Evolutionary conservation across 805 yeast genomes (phyloP), one percentile per base, ranked within the genome.

Genomic region (Schwanniomyces sp.): DNA sequence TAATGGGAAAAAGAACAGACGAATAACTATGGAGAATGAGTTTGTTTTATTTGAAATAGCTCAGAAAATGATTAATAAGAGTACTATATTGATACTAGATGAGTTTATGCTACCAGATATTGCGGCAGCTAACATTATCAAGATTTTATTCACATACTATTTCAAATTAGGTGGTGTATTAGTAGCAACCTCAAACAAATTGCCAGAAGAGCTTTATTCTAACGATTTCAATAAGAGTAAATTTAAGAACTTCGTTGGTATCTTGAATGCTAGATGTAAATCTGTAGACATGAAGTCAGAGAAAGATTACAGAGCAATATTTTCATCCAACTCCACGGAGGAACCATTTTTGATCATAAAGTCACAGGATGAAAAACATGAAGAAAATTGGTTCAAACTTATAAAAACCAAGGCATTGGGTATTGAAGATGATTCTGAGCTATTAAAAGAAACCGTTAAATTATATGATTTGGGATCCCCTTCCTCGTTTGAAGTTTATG

Each of bases 61-160:
- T 5, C 80, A 81, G 44, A 82, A 76, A 44, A 72, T 86, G 82
- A 76, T 85, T 27, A 62, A 67, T 11, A 74, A 73, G 49, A 81
- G 76, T 56, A 82, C 88, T 1, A 69, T 86, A 11, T 62, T 86
- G 49, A 70, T 85, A 62, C 63, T 86, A 36, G 91, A 86, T 60
- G 91, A 86, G 61, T 86, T 86, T 65, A 84, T 85, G 86, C 59
- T 86, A 27, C 91, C 91, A 0, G 91, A 86, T 58, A 74, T 86
- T 32, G 88, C 90, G 0, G 78, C 87, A 18, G 91, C 89, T 1
- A 85, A 84, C 55, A 82, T 86, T 32, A 68, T 86, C 47, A 81
- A 82, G 60, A 72, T 83, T 11, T 63, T 86, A 43, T 84, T 86
- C 63, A 81, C 86, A 0, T 84, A 80, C 59, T 86, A 80, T 65